Percentiles rank a stretch among this genome's conserved stretches.
Conservation (phyloP, 805 yeast species). For the Candida maris region DNA sequence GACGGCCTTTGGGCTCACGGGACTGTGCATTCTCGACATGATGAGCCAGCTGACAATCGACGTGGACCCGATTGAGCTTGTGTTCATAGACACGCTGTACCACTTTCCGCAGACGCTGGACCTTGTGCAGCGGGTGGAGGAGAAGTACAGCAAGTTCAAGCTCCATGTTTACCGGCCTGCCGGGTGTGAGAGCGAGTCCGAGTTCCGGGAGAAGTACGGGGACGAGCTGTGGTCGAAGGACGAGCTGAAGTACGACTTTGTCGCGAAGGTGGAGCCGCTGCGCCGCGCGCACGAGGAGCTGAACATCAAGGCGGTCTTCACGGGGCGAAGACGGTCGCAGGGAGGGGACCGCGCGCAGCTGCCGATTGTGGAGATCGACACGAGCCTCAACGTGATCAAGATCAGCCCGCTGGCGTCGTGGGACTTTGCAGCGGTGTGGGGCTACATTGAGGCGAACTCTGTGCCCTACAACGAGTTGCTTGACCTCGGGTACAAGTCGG, state of each 20-base stretch:
- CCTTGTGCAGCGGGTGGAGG: slow-evolving; percentile 56
- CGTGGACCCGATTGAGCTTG: slow-evolving; percentile 55
- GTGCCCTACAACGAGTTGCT: slow-evolving; percentile 86
- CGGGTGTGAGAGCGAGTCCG: slow-evolving; percentile 51
- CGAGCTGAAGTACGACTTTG: slow-evolving; percentile 75
- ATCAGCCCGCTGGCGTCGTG: slow-evolving; percentile 86
- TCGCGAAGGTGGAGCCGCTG: slow-evolving; percentile 91
- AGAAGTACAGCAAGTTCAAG: slow-evolving; percentile 49
- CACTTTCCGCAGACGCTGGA: slow-evolving; percentile 94
- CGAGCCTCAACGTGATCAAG: slow-evolving; percentile 65
- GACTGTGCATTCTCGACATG: slow-evolving; percentile 84
- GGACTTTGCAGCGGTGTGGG: slow-evolving; percentile 69
- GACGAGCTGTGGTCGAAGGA: slow-evolving; percentile 78
- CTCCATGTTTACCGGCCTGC: slow-evolving; percentile 68
- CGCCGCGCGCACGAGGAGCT: slow-evolving; percentile 76
- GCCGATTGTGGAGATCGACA: slow-evolving; percentile 75
- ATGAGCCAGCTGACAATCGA: slow-evolving; percentile 46
- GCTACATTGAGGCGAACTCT: slow-evolving; percentile 60
- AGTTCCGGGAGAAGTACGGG: slow-evolving; percentile 68
- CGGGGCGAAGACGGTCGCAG: slow-evolving; percentile 88
- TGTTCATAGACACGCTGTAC: slow-evolving; percentile 85
- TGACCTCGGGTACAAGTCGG: slow-evolving; percentile 83
- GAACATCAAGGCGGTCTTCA: slow-evolving; percentile 77
- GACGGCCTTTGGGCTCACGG: slow-evolving; percentile 93
- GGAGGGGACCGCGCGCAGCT: slow-evolving; percentile 77